Conservation (phyloP, 805 yeast genomes). For the Schwanniomyces occidentalis region DNA sequence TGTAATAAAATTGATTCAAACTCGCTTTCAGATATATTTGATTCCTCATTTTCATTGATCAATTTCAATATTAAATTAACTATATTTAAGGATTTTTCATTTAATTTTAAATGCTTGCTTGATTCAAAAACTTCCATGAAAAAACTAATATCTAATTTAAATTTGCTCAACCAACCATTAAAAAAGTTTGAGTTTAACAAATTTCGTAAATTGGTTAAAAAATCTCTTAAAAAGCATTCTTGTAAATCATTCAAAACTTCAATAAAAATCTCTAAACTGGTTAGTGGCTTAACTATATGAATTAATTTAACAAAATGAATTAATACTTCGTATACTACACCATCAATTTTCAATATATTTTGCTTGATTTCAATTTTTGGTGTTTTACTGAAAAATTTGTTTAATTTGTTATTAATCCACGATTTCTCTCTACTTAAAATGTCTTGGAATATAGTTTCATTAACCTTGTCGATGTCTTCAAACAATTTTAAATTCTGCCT, state of each 20-base stretch:
- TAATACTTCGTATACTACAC: constrained; percentile 38
- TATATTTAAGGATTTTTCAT: constrained; percentile 33
- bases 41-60: constrained; percentile 24
- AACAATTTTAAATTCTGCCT: constrained; percentile 39
- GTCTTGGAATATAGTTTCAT: constrained; percentile 40
- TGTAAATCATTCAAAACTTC: constrained; percentile 40
- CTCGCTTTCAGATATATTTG: constrained; percentile 23
- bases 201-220: constrained; percentile 31
- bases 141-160: constrained; percentile 39
- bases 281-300: constrained; percentile 40
- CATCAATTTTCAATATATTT: constrained; percentile 28
- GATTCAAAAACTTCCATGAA: constrained; percentile 40
- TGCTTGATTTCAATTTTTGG: constrained; percentile 6
- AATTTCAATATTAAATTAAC: constrained; percentile 31
- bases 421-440: constrained; percentile 36
- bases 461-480: constrained; percentile 43
- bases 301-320: constrained; percentile 43
- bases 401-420: constrained; percentile 30
- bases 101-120: constrained; percentile 31
- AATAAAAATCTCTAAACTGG: constrained; percentile 35
- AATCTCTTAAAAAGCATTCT: constrained; percentile 31
- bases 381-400: constrained; percentile 21
- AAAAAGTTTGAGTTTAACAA: constrained; percentile 13
- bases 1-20: constrained; percentile 28
- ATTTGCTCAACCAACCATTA: constrained; percentile 21